Percentiles rank a stretch among this genome's conserved stretches.
These are phyloP conservation scores for Daldinia bambusicola DNA, from an alignment of 495 filamentous ascomycete genomes.

Conservation along the genomic window DNA sequence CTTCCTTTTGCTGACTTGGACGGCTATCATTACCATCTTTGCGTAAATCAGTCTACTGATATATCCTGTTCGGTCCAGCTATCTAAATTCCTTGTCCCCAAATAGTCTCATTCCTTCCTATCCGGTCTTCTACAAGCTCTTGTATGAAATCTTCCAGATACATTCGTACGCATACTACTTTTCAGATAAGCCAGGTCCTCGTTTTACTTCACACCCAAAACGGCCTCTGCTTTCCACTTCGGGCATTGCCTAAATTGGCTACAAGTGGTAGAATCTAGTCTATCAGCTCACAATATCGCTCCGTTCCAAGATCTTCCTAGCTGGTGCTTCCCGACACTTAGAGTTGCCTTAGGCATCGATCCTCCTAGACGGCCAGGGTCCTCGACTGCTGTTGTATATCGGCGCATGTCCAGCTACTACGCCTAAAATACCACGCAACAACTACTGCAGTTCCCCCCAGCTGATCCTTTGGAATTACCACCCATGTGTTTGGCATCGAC, in stretches of 20 bases:
- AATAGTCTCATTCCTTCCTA: slow-evolving; percentile 27
- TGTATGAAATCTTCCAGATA: slow-evolving; percentile 38
- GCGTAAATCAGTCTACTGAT: slow-evolving; percentile 28
- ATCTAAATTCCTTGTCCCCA: slow-evolving; percentile 16
- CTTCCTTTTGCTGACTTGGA: slow-evolving; percentile 25
- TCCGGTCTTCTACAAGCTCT: slow-evolving; percentile 35
- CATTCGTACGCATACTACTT: slow-evolving; percentile 45
- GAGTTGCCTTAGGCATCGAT: slow-evolving; percentile 43
- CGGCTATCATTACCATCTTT: slow-evolving; percentile 22
- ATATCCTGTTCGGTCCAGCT: slow-evolving; percentile 23
- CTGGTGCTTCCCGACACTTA: slow-evolving; percentile 44
- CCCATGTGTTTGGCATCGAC: slow-evolving; percentile 49
- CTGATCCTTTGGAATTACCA: slow-evolving; percentile 48
- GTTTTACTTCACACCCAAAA: slow-evolving; percentile 49
- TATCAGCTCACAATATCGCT: slow-evolving; percentile 47
- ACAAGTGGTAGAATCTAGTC: slow-evolving; percentile 46
- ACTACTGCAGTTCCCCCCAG: slow-evolving; percentile 43
- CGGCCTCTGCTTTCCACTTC: slow-evolving; percentile 49
- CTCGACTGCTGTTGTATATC: slow-evolving; percentile 48
- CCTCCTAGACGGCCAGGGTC: slow-evolving; percentile 41
- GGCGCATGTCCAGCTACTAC: slow-evolving; percentile 50
- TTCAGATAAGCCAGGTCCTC: slow-evolving; percentile 49
- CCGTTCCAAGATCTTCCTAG: slow-evolving; percentile 49
- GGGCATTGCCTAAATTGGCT: slow-evolving; percentile 53
- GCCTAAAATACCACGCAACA: slow-evolving; percentile 49